Base-by-base conservation (phyloP, 2,329 filamentous ascomycete genomes). In the Alternaria sp. region DNA sequence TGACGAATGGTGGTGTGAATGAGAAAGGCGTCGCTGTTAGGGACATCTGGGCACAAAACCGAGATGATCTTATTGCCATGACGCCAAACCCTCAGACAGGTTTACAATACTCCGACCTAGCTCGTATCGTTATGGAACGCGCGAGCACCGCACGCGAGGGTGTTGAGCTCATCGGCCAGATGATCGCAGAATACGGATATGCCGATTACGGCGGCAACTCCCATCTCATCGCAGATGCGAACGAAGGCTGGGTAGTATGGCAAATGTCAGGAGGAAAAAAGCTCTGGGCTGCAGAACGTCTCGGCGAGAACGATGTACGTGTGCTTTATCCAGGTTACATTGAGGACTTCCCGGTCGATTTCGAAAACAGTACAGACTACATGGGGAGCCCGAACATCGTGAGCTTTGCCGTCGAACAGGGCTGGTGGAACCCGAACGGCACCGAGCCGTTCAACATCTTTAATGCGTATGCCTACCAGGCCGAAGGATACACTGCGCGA, bases 1-100 rank as follows among this genome's bases (percentile, higher is more conserved):
- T 83, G 30, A 83, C 81, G 21, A 83, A 83, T 59, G 81, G 81
- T n/a, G 81, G 81, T 11, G 67, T 83, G 1, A 83, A 82, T 49
- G 81, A 82, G 61, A 78, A 77, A 55, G 80, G 81, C 26, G 75
- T 83, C 17, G 76, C 78, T 32, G 81, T 82, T 4, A 71, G 81
- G 10, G 81, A 83, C 54, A 79, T 83, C 6, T 83, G 80, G 81
- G 79, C 81, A 6, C 72, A 75, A 49, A 81, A 78, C 51, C 74
- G 80, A 32, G 75, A 76, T 10, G 81, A 82, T 36, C 71, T 83
- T 1, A 74, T 79, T 55, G 75, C 72, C 7, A 81, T 82, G 76
- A 82, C 81, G 10, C 80, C 81, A 9, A 77, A 72, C 21, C 81
- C 80, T 3, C 81, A 83, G 68, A 73, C 62, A 13, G 81, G 81